Evolutionary conservation across 768 basidiomycete genomes (phyloP).

Genomic region (Xerocomellus amylosporus): DNA sequence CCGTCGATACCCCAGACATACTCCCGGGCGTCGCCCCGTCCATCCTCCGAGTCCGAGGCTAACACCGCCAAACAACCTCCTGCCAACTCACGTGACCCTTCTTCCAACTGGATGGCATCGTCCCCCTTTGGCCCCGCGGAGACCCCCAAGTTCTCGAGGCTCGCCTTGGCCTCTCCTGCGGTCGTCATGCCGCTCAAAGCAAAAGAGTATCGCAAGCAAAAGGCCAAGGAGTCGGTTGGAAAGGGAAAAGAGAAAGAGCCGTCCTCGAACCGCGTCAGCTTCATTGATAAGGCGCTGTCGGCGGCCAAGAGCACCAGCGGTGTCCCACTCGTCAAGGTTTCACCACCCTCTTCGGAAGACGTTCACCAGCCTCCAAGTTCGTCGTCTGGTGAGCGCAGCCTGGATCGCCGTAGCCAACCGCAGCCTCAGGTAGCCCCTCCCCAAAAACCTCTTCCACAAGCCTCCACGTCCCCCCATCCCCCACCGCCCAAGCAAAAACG

Average conservation of each 20-base stretch:
- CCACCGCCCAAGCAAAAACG: constrained; percentile 7
- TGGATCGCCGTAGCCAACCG: background rate
- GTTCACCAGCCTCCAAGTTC: background rate
- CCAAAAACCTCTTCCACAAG: constrained; percentile 1
- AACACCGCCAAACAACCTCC: constrained; percentile 17
- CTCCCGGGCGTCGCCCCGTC: constrained; percentile 14
- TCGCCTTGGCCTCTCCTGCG: constrained; percentile 26
- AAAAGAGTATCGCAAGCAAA: constrained; percentile 26
- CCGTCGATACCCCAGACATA: constrained; percentile 17
- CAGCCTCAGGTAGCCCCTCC: constrained; percentile 2
- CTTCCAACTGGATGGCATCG: constrained; percentile 28
- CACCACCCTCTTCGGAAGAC: constrained; percentile 10
- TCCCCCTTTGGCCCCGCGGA: constrained; percentile 30
- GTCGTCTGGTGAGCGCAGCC: background rate
- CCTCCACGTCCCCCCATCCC: constrained; percentile 4
- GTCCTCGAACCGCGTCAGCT: constrained; percentile 9
- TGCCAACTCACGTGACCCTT: constrained; percentile 25
- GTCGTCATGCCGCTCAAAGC: constrained; percentile 34
- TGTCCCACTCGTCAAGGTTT: constrained; percentile 16
- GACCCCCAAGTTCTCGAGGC: constrained; percentile 31
- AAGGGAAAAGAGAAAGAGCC: constrained; percentile 9
- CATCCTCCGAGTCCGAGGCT: background rate
- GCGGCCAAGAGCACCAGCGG: background rate
- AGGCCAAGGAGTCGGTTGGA: constrained; percentile 5
- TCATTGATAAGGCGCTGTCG: constrained; percentile 9